A percentile compares a stretch with the other conserved stretches of the same genome.
Conservation (phyloP, 2,329 filamentous ascomycete genomes). For the Exophiala xenobiotica region DNA sequence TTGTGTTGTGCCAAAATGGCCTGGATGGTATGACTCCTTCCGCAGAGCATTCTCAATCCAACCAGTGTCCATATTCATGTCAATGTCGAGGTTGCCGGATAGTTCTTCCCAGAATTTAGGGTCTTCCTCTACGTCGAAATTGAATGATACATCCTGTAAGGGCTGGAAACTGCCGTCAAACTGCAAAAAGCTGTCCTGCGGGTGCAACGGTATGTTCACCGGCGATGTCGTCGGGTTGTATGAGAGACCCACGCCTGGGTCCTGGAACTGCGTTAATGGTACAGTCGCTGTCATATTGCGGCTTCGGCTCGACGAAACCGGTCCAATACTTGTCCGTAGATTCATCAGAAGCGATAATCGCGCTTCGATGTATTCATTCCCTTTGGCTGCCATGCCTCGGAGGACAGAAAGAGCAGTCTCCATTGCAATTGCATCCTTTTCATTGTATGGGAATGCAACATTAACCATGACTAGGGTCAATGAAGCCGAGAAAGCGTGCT, state of each 20-base stretch:
- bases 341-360: slow-evolving; percentile 42
- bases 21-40: slow-evolving; percentile 8
- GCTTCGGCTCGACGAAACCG: slow-evolving; percentile 2
- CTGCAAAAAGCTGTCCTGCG: background rate
- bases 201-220: background rate
- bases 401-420: slow-evolving; percentile 49
- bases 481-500: slow-evolving; percentile 56
- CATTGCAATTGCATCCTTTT: slow-evolving; percentile 47
- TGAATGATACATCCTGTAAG: slow-evolving; percentile 36
- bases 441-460: slow-evolving; percentile 51
- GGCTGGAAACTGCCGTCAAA: slow-evolving; percentile 19
- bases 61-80: slow-evolving; percentile 45
- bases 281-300: slow-evolving; percentile 3
- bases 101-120: slow-evolving; percentile 44
- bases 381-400: slow-evolving; percentile 52
- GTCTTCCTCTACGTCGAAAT: slow-evolving; percentile 40
- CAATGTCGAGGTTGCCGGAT: slow-evolving; percentile 41
- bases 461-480: slow-evolving; percentile 57
- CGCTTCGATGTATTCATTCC: slow-evolving; percentile 51
- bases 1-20: background rate
- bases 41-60: slow-evolving; percentile 33
- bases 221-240: background rate
- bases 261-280: slow-evolving; percentile 9
- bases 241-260: slow-evolving; percentile 20
- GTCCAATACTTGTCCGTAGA: slow-evolving; percentile 35